Evolutionary conservation across 345 rosid genomes (phyloP), one percentile per base, ranked within the genome.

Genomic region (Eucalyptus pauciflora): DNA sequence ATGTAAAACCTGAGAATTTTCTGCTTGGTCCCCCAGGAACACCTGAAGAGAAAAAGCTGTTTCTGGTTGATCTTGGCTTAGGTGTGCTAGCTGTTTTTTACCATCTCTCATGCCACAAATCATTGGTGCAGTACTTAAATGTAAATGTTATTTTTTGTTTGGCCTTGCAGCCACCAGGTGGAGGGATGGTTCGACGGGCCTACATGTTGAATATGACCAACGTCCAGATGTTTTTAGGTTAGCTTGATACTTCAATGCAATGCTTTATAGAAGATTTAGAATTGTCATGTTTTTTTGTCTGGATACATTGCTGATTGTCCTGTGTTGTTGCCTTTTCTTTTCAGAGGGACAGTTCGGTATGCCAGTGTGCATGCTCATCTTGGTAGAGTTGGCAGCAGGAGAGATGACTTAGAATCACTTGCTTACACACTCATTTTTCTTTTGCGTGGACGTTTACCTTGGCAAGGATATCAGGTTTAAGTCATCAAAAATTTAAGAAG

Each of bases 361-460:
- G 99, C 99, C 88, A 97, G 99, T 91, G 99, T 94, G 7, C 99
- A 97, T 94, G 96, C 99, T 89, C 99, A 97, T 93, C 97, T 97
- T 89, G 99, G 99, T 87, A 94, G 99, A 93, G 96, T 98, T 86
- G 96, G 98, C 87, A 97, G 99, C 92, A 89, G 99, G 91, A 96
- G 99, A 90, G 99, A 97, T 93, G 99, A 97, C 92, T 88, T 97
- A 62, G 99, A 97, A 90, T 97, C 99, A 90, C 98, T 97, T 91
- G 99, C 99, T 41, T 97, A 96, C 94, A 97, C 99, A 45, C 98
- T 97, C 89, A 91, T 97, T 93, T 97, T 97, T 91, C 99, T 97
- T 92, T 96, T 96, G n/a, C 98, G 98, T 91, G 98, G 99, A 33
- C 94, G 99, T 81, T 91, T 97, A 89, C 99, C 99, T 64, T 97